phyloP scores from a whole-genome alignment of 73 alveolate species.

The Paramecium primaurelia region DNA sequence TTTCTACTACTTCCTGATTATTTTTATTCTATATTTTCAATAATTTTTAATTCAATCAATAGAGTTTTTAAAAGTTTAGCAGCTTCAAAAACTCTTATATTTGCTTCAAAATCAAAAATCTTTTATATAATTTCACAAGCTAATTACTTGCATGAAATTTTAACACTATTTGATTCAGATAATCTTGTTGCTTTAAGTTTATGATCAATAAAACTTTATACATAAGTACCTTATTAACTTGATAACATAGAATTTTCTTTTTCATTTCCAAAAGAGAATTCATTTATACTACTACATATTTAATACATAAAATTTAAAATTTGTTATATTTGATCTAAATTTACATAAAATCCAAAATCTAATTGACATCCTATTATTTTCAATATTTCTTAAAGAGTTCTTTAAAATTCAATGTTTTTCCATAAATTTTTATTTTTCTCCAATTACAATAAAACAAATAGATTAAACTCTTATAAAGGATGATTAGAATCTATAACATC shows the following conservation, averaged over 20 bases:
- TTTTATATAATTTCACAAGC: slow-evolving; percentile 4
- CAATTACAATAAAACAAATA: neutral
- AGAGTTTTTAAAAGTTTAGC: neutral
- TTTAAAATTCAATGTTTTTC: neutral
- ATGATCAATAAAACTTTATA: neutral
- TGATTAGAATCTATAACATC: neutral
- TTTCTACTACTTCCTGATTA: neutral
- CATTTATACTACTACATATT: neutral
- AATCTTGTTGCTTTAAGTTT: neutral
- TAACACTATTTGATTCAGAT: neutral
- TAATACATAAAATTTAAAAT: neutral
- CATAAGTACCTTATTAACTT: neutral
- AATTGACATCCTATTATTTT: neutral
- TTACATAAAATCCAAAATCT: neutral
- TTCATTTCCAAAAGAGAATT: neutral
- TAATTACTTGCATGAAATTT: neutral
- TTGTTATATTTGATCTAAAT: neutral
- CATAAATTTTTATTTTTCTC: neutral
- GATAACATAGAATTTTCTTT: neutral
- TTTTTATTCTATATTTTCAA: neutral
- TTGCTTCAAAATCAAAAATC: slow-evolving; percentile 3
- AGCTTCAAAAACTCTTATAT: neutral
- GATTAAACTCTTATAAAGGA: neutral
- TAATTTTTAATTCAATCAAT: neutral
- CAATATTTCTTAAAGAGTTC: neutral